Evolutionary conservation across 208 protist species (phyloP), one percentile per base, ranked within the genome.

Genomic region (Trypanosoma avium): DNA sequence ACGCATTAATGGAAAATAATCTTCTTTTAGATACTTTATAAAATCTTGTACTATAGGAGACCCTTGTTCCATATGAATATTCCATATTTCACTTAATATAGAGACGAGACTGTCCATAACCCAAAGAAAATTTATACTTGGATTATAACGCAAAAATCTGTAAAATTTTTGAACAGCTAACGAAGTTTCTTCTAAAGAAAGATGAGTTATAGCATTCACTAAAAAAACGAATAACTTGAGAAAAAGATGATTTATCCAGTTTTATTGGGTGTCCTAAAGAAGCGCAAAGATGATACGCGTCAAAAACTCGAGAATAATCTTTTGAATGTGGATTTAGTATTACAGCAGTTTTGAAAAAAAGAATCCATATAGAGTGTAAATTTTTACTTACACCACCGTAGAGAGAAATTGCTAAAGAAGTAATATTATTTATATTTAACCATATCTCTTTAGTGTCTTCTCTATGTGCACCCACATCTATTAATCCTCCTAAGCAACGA

Each of bases 281-380:
- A n/a, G 79, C 77, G 48, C 73, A 86, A 17, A 88, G 45, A 38
- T 82, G 79, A 43, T 93, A 88, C 15, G 83, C 82, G 6, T 82
- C 75, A 29, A 90, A 54, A n/a, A 89, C 52, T 6, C 87, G 73
- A 26, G 30, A 47, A 22, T 75, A 73, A 49, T 70, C 63, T n/a
- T 68, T 61, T 2, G 49, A 50, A 32, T 52, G 27, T 9, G 79
- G 75, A 7, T 61, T 50, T 9, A 88, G 67, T 30, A 75, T 90
- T 47, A 93, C 68, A 2, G 87, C 87, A 19, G 69, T 84, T 61
- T 93, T 93, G 21, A 93, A 66, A 56, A 90, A 77, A 53, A 88
- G 52, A 17, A 81, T 63, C 87, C 87, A 93, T 8, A 89, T 43
- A 26, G 79, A 68, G 6, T 62, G 83, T 33, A 82, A 50, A 50